A percentile compares a stretch with the other conserved stretches of the same genome.
These are phyloP conservation scores for Xylariaceae sp. DNA, from an alignment of 2,329 filamentous ascomycete species.

Conservation along the genomic window DNA sequence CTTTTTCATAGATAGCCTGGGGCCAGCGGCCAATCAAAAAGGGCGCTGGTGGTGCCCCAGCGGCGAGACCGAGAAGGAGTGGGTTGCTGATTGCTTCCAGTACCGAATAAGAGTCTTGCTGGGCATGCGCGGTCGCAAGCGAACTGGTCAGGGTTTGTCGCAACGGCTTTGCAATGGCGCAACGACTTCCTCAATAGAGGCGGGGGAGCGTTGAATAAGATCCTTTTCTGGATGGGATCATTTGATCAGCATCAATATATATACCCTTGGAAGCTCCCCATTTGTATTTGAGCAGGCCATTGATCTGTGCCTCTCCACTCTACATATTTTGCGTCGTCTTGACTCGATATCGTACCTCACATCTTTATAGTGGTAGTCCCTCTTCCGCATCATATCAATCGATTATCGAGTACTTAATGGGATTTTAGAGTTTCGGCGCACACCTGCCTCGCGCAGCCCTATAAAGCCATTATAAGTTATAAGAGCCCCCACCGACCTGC, in stretches of 20 bases:
- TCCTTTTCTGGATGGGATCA: not conserved
- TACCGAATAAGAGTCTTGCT: not conserved
- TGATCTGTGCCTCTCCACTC: not conserved
- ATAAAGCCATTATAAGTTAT: not conserved
- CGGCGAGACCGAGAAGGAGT: too few species aligned
- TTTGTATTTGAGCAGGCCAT: not conserved
- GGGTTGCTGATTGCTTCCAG: too few species aligned
- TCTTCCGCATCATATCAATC: too few species aligned
- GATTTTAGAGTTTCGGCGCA: conserved; percentile 8
- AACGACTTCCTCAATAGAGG: not conserved
- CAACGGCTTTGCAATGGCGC: too few species aligned
- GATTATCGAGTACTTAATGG: too few species aligned
- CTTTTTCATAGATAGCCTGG: too few species aligned
- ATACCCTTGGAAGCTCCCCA: not conserved
- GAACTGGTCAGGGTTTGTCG: not conserved
- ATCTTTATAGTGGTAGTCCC: not conserved
- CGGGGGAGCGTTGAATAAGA: not conserved
- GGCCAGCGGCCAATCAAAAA: too few species aligned
- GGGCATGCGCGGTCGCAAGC: not conserved
- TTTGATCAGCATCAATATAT: not conserved
- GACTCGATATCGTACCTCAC: not conserved
- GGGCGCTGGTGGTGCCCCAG: too few species aligned
- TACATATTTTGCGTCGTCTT: too few species aligned
- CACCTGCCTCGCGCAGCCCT: not conserved
- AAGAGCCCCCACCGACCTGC: not conserved